These are phyloP conservation scores for Phytophthora pistaciae DNA, from an alignment of 352 stramenopile species.

Conservation along the genomic window DNA sequence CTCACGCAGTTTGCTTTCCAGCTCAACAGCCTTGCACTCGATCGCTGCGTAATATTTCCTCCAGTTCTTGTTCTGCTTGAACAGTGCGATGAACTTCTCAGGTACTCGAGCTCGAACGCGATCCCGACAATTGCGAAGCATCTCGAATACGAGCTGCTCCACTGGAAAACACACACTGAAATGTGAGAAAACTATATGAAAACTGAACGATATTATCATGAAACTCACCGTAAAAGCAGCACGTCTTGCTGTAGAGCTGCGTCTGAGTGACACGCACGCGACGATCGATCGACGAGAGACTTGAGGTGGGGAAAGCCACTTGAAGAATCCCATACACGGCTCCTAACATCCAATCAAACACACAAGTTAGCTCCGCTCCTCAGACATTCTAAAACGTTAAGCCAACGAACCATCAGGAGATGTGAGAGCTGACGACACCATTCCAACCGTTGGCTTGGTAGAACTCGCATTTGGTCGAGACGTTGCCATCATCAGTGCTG, in stretches of 20 bases:
- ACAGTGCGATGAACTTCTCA: constrained; percentile 64
- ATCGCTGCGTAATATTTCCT: constrained; percentile 74
- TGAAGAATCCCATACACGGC: constrained; percentile 63
- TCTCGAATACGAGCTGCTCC: constrained; percentile 69
- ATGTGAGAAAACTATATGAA: neutral
- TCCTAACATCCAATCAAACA: constrained; percentile 22
- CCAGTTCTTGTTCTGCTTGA: constrained; percentile 84
- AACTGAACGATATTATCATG: neutral
- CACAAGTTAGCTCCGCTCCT: neutral
- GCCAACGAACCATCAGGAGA: constrained; percentile 45
- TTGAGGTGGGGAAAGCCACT: constrained; percentile 45
- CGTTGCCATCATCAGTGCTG: constrained; percentile 15
- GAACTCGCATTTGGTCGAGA: neutral
- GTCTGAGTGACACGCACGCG: constrained; percentile 32
- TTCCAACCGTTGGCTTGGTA: constrained; percentile 33
- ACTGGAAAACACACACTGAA: constrained; percentile 41
- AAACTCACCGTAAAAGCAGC: constrained; percentile 56
- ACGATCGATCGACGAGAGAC: constrained; percentile 21
- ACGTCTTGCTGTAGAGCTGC: constrained; percentile 46
- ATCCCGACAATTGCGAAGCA: constrained; percentile 66
- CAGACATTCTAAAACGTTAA: neutral
- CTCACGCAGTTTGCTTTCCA: constrained; percentile 45
- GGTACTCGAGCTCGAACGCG: constrained; percentile 51
- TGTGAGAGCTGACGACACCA: constrained; percentile 58
- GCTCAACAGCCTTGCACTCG: constrained; percentile 46